Evolutionary conservation across 2,329 filamentous ascomycete genomes (phyloP), one percentile per base, ranked within the genome.

Genomic region (Zasmidium citrigriseum): DNA sequence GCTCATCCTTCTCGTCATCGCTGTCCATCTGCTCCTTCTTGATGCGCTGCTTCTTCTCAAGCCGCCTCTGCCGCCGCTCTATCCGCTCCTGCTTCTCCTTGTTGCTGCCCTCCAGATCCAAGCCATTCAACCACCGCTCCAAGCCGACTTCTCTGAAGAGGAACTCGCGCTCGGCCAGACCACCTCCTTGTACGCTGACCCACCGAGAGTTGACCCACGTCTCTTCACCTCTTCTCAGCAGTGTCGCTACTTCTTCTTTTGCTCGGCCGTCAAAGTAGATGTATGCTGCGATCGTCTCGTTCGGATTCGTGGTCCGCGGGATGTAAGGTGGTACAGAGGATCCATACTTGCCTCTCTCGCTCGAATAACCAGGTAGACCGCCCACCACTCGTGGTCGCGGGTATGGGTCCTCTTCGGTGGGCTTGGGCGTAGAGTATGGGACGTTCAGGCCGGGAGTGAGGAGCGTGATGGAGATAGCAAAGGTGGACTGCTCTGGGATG

Each of bases 171-270:
- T 99, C 95, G 25, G 95, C 95, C 47, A 99, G 84, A 45, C 95
- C 95, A 51, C 95, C 95, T 27, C 93, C 93, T 76, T 98, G 93
- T 5, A 99, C 87, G 72, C 96, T 93, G 51, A 99, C 95, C 95
- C 95, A 99, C 68, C 95, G 84, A 56, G 92, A 97, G 72, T 98
- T 99, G 22, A 99, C 96, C 95, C 95, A 99, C 1, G 95, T 99
- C 77, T 99, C 95, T 73, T 98, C 95, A 22, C 95, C 93, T 12
- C 93, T 89, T 55, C 95, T 84, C 53, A 99, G 81, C 57, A 99
- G 80, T 12, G 95, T 99, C 53, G 95, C 95, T 2, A 99, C 96
- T 77, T 99, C 95, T 74, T 99, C 95, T 75, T 99, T 99, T 60
- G 86, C 85, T 62, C 95, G 84, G 18, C 95, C 95, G 75, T 99